phyloP scores from a whole-genome alignment of 495 filamentous ascomycete genomes.

The Penicillium coffeae region DNA sequence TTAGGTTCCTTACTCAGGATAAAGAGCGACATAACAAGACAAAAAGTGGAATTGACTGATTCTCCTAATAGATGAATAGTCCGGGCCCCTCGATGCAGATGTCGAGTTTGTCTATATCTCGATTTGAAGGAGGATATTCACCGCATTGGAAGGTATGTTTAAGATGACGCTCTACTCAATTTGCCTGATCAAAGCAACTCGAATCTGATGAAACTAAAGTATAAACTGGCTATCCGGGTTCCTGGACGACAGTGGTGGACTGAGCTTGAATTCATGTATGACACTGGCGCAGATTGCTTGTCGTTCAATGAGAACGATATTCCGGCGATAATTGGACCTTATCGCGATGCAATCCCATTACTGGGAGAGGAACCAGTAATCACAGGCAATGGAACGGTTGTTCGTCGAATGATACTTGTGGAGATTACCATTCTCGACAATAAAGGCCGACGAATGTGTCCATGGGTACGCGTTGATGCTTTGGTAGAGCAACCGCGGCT shows the following conservation, averaged over 20 bases:
- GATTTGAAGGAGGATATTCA: too few species aligned
- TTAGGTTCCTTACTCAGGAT: too few species aligned
- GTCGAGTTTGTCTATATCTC: too few species aligned
- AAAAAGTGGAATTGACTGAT: not conserved
- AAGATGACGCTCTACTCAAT: too few species aligned
- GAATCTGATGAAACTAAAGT: not conserved
- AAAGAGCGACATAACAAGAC: too few species aligned
- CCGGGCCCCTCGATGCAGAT: too few species aligned
- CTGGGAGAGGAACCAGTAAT: not conserved
- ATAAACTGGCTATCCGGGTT: not conserved
- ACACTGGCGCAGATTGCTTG: not conserved
- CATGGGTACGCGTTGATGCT: conserved; percentile 6
- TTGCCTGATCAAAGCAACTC: not conserved
- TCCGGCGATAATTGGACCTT: not conserved
- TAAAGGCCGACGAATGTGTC: not conserved
- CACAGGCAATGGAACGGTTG: not conserved
- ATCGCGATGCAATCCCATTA: too few species aligned
- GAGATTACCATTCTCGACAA: not conserved
- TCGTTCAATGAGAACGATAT: not conserved
- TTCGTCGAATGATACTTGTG: not conserved
- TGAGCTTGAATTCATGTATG: not conserved
- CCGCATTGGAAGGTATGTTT: too few species aligned
- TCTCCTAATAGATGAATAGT: not conserved
- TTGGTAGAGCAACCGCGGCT: conserved; percentile 17
- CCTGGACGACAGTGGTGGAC: not conserved